These are phyloP conservation scores for Microsporum audouinii DNA, from an alignment of 2,329 filamentous ascomycete species.

Conservation along the genomic window DNA sequence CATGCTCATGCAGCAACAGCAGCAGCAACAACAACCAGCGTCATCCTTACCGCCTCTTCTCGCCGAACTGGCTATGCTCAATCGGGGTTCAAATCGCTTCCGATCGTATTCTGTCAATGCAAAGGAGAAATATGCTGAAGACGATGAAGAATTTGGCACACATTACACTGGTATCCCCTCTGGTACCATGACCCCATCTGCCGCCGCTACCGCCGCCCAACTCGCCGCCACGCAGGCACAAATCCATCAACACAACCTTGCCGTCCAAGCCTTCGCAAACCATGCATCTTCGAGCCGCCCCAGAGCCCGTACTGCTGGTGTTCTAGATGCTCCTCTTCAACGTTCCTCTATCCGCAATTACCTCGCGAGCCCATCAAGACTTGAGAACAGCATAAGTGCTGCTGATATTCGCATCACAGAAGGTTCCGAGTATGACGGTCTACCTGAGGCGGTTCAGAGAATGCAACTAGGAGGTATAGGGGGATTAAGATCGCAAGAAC, in stretches of 20 bases:
- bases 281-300: constrained; percentile 73
- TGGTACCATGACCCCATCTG: constrained; percentile 48
- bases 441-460: constrained; percentile 70
- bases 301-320: constrained; percentile 80
- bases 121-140: constrained; percentile 90
- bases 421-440: constrained; percentile 65
- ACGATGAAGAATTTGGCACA: constrained; percentile 63
- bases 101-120: constrained; percentile 98
- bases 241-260: constrained; percentile 84
- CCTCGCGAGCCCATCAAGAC: constrained; percentile 60
- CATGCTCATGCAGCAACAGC: constrained; percentile 40
- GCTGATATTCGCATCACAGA: constrained; percentile 65
- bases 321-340: constrained; percentile 65
- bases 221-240: constrained; percentile 50
- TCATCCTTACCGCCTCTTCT: constrained; percentile 52
- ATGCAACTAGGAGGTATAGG: constrained; percentile 56
- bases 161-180: constrained; percentile 47
- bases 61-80: constrained; percentile 62
- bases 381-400: constrained; percentile 64
- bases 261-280: constrained; percentile 82
- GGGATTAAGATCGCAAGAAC: constrained; percentile 55
- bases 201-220: constrained; percentile 46
- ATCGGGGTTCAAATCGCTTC: constrained; percentile 73
- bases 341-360: constrained; percentile 59
- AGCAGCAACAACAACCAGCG: constrained; percentile 35